Base-by-base conservation (phyloP, 495 filamentous ascomycete genomes). In the Mycothermus thermophilus region DNA sequence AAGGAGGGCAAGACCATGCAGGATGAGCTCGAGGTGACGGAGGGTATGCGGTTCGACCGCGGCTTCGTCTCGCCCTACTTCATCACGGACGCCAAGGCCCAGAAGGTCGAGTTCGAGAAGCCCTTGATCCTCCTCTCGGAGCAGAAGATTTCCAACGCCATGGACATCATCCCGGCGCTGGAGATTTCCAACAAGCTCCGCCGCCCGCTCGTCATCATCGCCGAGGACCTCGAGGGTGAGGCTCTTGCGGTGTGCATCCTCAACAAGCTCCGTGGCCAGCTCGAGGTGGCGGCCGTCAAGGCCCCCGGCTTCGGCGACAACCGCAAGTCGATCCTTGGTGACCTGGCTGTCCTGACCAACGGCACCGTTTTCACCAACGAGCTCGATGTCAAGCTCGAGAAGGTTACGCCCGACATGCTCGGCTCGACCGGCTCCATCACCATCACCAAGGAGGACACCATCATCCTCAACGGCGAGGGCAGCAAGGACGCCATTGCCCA, bases 51-150 rank as follows among this genome's bases (percentile, higher is more conserved):
- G 55, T 96, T 97, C 66, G 90, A 97, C 71, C 86, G 90, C 50
- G 90, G 90, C 37, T 97, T 75, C 64, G 90, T 94, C 52, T 97
- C 90, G 25, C 83, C 90, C 47, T 97, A 97, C 77, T 97, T 97
- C 76, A 96, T 96, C 72, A 97, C 90, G 64, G 90, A 97, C 54
- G 65, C 85, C 71, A 97, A 97, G 77, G 54, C 88, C 30, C 83
- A 92, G 60, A 97, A 96, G 78, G 84, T 95, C 35, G 90, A 96
- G 69, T 96, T 96, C 48, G 90, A 97, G 79, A 96, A 96, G 76
- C 90, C 90, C 44, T 67, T 97, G 47, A 85, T 97, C 62, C 80
- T 97, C 16, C 80, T 97, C 26, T 94, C 88, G 15, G 92, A 97
- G 76, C 94, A 94, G 82, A 97, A 97, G 77, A 97, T 97, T 63